phyloP scores from a whole-genome alignment of 1,284 basidiomycete genomes.

The Apiotrichum brassicae region DNA sequence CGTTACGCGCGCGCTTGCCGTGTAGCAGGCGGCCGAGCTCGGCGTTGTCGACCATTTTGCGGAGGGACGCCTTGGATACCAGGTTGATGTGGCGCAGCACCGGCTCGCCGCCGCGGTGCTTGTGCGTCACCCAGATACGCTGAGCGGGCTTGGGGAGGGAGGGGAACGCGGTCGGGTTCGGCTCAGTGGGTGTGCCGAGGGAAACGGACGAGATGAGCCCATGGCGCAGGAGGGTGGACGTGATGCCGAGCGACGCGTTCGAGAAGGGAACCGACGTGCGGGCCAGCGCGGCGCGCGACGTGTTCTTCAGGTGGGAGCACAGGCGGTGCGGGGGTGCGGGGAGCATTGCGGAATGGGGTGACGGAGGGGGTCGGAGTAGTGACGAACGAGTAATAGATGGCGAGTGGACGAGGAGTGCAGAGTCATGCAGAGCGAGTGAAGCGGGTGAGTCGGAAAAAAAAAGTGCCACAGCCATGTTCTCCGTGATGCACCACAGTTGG shows the following conservation, averaged over 20 bases:
- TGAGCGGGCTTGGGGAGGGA: slow-evolving; percentile 27
- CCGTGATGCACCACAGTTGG: neutral
- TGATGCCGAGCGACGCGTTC: slow-evolving; percentile 37
- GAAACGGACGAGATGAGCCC: slow-evolving; percentile 44
- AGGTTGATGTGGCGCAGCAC: slow-evolving; percentile 39
- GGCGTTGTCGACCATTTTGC: slow-evolving; percentile 31
- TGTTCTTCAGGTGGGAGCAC: slow-evolving; percentile 42
- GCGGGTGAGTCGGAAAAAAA: slow-evolving; percentile 8
- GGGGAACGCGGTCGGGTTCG: slow-evolving; percentile 33
- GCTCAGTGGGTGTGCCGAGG: slow-evolving; percentile 35
- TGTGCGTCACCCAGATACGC: slow-evolving; percentile 42
- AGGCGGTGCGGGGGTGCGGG: slow-evolving; percentile 39
- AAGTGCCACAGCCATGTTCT: slow-evolving; percentile 15
- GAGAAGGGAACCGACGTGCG: slow-evolving; percentile 43
- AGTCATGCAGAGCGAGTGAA: no score
- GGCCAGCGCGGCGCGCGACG: slow-evolving; percentile 38
- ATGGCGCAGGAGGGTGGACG: slow-evolving; percentile 42
- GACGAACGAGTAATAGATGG: neutral
- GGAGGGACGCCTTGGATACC: slow-evolving; percentile 37
- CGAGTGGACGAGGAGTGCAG: neutral
- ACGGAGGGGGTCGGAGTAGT: slow-evolving; percentile 12
- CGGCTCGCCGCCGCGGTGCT: slow-evolving; percentile 43
- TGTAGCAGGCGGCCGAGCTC: slow-evolving; percentile 42
- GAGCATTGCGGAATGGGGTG: slow-evolving; percentile 5
- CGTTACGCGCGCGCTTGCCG: slow-evolving; percentile 41